Evolutionary conservation across 805 yeast genomes (phyloP).

Genomic region (Saccharomycopsis guyanensis): DNA sequence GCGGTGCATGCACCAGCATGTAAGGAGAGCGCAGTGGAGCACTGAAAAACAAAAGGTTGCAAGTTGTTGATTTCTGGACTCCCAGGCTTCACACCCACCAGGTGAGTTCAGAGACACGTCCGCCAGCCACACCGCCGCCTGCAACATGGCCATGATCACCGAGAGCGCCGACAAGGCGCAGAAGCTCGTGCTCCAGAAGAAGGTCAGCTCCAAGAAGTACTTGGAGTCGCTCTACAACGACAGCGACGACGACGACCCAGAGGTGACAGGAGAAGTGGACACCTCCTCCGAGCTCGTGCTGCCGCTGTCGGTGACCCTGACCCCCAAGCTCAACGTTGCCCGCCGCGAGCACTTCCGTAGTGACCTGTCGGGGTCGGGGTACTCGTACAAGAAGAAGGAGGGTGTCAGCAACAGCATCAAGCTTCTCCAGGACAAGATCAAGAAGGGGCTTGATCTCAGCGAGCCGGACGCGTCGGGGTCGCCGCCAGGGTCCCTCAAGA

Average conservation of each 20-base stretch:
- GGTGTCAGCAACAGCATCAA: constrained; percentile 21
- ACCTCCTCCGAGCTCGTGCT: not conserved
- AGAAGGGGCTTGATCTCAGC: constrained; percentile 20
- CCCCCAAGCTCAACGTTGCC: not conserved
- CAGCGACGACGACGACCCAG: constrained; percentile 2
- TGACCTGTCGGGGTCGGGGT: not conserved
- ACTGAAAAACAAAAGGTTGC: no score
- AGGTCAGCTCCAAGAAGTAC: constrained; percentile 15
- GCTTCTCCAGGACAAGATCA: constrained; percentile 21
- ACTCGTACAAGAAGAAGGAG: constrained; percentile 9
- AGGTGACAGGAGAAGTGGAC: not conserved
- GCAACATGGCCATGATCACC: no score
- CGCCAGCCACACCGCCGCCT: no score
- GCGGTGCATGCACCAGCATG: no score
- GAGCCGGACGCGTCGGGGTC: constrained; percentile 12
- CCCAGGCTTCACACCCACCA: no score
- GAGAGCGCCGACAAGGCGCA: no score
- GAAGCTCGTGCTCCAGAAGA: no score
- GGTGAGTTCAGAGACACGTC: no score
- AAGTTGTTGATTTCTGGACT: no score
- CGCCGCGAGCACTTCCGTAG: not conserved
- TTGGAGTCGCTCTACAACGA: constrained; percentile 13
- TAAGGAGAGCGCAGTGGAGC: no score
- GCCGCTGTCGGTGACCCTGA: not conserved
- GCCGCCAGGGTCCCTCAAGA: constrained; percentile 12